These are phyloP conservation scores for Candida krabiensis DNA, from an alignment of 805 yeast genomes.

Conservation along the genomic window DNA sequence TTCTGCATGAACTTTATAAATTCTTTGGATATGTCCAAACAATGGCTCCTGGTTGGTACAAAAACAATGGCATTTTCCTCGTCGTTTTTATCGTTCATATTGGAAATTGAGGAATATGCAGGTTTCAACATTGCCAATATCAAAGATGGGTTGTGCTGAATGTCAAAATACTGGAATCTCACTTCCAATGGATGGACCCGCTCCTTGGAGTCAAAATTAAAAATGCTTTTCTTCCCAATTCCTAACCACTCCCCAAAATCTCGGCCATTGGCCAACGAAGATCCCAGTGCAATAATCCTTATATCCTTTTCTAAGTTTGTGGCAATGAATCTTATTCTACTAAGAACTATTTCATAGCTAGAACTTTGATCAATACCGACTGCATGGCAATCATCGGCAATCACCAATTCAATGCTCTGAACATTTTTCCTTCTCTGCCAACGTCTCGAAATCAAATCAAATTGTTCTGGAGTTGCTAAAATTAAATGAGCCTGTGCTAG, in stretches of 20 bases:
- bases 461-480: conserved; percentile 76
- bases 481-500: conserved; percentile 65
- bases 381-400: conserved; percentile 72
- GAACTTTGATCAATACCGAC: conserved; percentile 62
- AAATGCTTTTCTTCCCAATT: conserved; percentile 56
- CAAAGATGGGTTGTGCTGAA: conserved; percentile 52
- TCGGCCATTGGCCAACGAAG: conserved; percentile 69
- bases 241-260: conserved; percentile 91
- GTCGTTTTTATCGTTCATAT: conserved; percentile 28
- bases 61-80: conserved; percentile 48
- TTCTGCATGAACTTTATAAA: conserved; percentile 34
- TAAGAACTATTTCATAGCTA: conserved; percentile 64
- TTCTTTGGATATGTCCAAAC: conserved; percentile 52
- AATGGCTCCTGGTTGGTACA: conserved; percentile 54
- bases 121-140: conserved; percentile 52
- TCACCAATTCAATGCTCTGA: conserved; percentile 63
- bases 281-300: conserved; percentile 69
- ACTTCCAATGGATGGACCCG: conserved; percentile 58
- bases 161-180: conserved; percentile 49
- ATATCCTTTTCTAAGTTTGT: conserved; percentile 58
- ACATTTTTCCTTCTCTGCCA: conserved; percentile 81
- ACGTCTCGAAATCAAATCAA: conserved; percentile 69
- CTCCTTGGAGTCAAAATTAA: conserved; percentile 68
- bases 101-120: conserved; percentile 42
- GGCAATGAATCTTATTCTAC: conserved; percentile 71